These are phyloP conservation scores for Saccharomyces mikatae DNA, from an alignment of 805 yeast species.

Conservation along the genomic window DNA sequence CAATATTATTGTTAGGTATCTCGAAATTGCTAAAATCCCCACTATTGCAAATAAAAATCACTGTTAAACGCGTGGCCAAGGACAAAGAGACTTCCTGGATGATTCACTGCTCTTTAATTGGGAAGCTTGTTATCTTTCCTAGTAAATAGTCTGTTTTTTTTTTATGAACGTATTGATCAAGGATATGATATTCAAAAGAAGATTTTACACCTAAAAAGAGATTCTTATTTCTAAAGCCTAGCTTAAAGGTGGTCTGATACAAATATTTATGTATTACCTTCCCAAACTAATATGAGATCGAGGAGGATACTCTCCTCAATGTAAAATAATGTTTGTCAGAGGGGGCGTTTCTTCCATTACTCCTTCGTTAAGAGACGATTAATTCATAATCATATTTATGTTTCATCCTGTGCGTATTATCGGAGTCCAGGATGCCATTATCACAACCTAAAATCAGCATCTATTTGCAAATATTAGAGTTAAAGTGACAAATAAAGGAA, in stretches of 20 bases:
- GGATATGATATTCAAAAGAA: not conserved
- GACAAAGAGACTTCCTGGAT: too few species aligned
- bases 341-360: not conserved
- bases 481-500: too few species aligned
- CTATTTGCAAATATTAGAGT: too few species aligned
- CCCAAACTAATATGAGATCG: not conserved
- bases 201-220: not conserved
- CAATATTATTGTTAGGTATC: not conserved
- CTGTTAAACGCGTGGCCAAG: not conserved
- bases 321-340: too few species aligned
- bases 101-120: not conserved
- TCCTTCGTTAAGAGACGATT: too few species aligned
- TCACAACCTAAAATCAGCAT: too few species aligned
- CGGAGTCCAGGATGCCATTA: not conserved
- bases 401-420: not conserved
- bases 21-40: not conserved
- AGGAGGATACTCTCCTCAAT: not conserved
- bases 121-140: not conserved
- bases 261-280: too few species aligned
- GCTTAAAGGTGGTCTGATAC: too few species aligned
- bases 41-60: not conserved
- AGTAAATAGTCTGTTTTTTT: too few species aligned
- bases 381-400: not conserved
- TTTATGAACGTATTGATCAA: not conserved
- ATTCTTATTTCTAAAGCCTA: not conserved